These are phyloP conservation scores for Petunia axillaris DNA, from an alignment of 257 asterid species.

Conservation along the genomic window DNA sequence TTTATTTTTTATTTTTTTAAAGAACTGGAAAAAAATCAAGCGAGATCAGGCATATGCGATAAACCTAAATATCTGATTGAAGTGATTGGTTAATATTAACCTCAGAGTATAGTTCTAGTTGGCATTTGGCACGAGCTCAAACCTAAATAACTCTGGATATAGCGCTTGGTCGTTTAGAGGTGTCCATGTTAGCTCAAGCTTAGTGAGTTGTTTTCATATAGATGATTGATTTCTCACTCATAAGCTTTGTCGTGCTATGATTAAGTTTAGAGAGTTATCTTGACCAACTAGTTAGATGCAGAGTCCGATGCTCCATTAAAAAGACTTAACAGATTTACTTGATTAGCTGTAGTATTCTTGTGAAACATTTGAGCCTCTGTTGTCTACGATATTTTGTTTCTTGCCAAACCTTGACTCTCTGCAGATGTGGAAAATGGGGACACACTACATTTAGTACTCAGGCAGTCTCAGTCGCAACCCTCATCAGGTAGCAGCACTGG, in stretches of 20 bases:
- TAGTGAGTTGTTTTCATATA: neutral
- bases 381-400: neutral
- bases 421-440: slow-evolving; percentile 85
- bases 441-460: slow-evolving; percentile 89
- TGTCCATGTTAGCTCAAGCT: neutral
- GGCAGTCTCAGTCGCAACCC: slow-evolving; percentile 66
- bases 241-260: neutral
- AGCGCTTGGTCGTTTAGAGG: neutral
- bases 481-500: slow-evolving; percentile 54
- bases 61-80: neutral
- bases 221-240: slow-evolving; percentile 11
- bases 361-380: neutral
- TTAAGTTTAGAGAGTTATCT: neutral
- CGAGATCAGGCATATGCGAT: neutral
- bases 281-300: neutral
- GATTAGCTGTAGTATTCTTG: neutral
- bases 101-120: neutral
- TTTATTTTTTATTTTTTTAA: neutral
- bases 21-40: neutral
- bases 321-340: neutral
- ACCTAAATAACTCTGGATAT: slow-evolving; percentile 9
- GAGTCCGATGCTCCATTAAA: neutral
- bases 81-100: neutral
- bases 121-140: neutral
- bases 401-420: slow-evolving; percentile 50